These are phyloP conservation scores for Nakazawaea wyomingensis DNA, from an alignment of 805 yeast genomes.

Conservation along the genomic window DNA sequence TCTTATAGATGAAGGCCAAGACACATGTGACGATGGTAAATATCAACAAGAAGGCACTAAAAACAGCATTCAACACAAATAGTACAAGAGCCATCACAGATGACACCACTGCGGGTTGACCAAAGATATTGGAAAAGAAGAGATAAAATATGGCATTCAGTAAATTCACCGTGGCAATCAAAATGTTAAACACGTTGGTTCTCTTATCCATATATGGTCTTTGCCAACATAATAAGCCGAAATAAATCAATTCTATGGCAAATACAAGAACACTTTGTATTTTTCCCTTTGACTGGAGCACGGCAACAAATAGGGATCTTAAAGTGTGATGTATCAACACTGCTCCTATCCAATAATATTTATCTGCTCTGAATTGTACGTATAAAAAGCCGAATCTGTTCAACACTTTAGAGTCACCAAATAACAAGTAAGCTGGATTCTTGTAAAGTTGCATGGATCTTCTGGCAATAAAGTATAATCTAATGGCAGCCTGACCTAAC, in stretches of 20 bases:
- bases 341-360: conserved; percentile 76
- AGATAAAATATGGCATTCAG: conserved; percentile 82
- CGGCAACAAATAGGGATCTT: conserved; percentile 81
- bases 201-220: conserved; percentile 94
- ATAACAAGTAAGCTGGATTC: conserved; percentile 88
- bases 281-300: conserved; percentile 75
- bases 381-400: conserved; percentile 91
- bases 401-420: conserved; percentile 74
- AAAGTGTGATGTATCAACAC: conserved; percentile 60
- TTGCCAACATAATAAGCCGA: conserved; percentile 56
- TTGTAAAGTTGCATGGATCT: conserved; percentile 67
- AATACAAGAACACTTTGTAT: conserved; percentile 76
- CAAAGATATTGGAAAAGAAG: conserved; percentile 81
- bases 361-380: conserved; percentile 83
- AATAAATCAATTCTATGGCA: conserved; percentile 67
- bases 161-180: conserved; percentile 73
- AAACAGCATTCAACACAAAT: conserved; percentile 83
- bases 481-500: conserved; percentile 64
- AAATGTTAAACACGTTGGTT: conserved; percentile 89
- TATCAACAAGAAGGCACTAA: conserved; percentile 74
- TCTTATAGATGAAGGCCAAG: conserved; percentile 77
- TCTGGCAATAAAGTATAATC: conserved; percentile 72
- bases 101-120: conserved; percentile 81
- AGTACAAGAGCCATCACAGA: conserved; percentile 89
- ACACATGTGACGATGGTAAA: conserved; percentile 86